phyloP scores from a whole-genome alignment of 208 protist species.

The Trypanosoma platydactyli region DNA sequence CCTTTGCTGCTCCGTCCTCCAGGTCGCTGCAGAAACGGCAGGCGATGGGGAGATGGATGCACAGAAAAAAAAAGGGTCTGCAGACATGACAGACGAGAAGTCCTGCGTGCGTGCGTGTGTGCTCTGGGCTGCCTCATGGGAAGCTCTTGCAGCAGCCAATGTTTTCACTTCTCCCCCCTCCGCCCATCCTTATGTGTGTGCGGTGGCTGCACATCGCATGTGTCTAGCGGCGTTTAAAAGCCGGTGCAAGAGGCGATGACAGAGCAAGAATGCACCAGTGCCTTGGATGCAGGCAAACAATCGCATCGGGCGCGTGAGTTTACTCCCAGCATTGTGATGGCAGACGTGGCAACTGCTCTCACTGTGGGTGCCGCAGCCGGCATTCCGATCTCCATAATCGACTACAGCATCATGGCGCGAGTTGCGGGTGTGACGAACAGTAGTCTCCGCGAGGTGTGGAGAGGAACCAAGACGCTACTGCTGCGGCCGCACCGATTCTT shows the following conservation, averaged over 20 bases:
- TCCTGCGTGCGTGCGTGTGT: too few species aligned
- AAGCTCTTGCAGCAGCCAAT: too few species aligned
- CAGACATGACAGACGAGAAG: too few species aligned
- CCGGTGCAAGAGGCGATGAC: constrained; percentile 3
- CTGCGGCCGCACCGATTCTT: constrained; percentile 85
- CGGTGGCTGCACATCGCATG: too few species aligned
- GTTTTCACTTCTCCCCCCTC: too few species aligned
- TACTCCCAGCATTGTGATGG: constrained; percentile 39
- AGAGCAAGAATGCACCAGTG: background rate
- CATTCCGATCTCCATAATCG: constrained; percentile 86
- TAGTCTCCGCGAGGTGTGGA: constrained; percentile 62
- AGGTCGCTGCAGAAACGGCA: too few species aligned
- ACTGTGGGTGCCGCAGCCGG: constrained; percentile 69
- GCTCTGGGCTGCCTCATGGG: too few species aligned
- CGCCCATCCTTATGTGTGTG: too few species aligned
- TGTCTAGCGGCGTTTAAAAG: too few species aligned
- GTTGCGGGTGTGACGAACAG: constrained; percentile 76
- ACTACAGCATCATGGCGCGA: constrained; percentile 89
- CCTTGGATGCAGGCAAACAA: constrained; percentile 16
- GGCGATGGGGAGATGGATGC: too few species aligned
- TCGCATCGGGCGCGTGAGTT: constrained; percentile 61
- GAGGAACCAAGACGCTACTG: constrained; percentile 64
- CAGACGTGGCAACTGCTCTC: constrained; percentile 65
- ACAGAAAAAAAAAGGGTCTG: too few species aligned
- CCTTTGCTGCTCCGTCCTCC: too few species aligned